A percentile compares a stretch with the other conserved stretches of the same genome.
Conservation (phyloP, 192 early-diverging fungal genomes). For the Podila epicladia region DNA sequence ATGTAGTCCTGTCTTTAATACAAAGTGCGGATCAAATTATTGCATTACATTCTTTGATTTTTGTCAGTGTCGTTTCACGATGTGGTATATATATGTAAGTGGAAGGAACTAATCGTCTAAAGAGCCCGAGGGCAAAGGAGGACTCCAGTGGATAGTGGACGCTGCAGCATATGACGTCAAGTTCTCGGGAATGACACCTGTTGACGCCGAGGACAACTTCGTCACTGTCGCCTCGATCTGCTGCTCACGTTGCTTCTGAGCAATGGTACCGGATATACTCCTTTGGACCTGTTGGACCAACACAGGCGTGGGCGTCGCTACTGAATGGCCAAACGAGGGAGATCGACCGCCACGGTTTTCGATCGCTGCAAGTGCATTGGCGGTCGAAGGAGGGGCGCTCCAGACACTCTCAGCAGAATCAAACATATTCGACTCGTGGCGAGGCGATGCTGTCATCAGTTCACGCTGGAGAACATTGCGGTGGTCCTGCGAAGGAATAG, state of each 20-base stretch:
- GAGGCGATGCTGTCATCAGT: constrained; percentile 36
- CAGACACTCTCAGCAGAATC: constrained; percentile 46
- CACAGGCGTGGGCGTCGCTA: constrained; percentile 20
- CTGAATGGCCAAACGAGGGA: constrained; percentile 25
- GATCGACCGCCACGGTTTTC: background rate
- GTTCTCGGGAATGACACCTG: background rate
- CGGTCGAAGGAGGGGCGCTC: constrained; percentile 26
- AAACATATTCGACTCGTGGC: constrained; percentile 27
- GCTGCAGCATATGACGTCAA: constrained; percentile 22
- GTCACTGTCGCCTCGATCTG: constrained; percentile 3
- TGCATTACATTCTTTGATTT: no score
- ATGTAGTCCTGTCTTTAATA: no score
- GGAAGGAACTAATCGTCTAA: background rate
- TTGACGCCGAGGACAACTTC: background rate
- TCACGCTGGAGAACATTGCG: constrained; percentile 35
- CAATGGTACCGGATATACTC: constrained; percentile 11
- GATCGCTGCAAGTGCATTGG: constrained; percentile 3
- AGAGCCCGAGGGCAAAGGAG: background rate
- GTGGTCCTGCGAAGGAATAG: background rate
- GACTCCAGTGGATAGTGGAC: constrained; percentile 40
- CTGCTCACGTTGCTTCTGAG: constrained; percentile 4
- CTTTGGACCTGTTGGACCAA: constrained; percentile 16
- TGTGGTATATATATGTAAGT: background rate
- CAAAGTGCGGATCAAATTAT: no score
- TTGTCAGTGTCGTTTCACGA: no score